phyloP scores from a whole-genome alignment of 345 rosid species.

The Gossypium turneri region DNA sequence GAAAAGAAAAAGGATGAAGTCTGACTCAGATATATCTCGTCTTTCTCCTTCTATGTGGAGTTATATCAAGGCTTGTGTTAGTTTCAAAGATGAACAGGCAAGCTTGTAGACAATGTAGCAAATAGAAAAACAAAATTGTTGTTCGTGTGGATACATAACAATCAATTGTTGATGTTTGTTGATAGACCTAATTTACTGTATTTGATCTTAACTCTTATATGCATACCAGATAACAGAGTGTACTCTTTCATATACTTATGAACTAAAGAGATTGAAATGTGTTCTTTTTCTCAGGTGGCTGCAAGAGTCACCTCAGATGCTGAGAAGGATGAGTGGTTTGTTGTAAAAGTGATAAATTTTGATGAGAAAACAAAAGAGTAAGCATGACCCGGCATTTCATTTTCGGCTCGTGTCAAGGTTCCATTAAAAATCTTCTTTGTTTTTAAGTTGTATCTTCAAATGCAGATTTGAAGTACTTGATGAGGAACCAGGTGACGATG shows the following conservation, averaged over 20 bases:
- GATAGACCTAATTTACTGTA: neutral
- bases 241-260: conserved; percentile 6
- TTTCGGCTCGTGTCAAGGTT: neutral
- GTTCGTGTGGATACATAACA: neutral
- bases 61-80: conserved; percentile 68
- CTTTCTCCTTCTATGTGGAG: conserved; percentile 59
- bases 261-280: conserved; percentile 14
- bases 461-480: conserved; percentile 88
- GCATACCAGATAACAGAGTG: neutral
- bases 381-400: conserved; percentile 24
- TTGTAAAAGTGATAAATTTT: conserved; percentile 86
- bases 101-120: conserved; percentile 14
- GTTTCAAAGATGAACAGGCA: conserved; percentile 92
- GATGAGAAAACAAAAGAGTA: conserved; percentile 92
- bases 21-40: conserved; percentile 64
- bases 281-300: conserved; percentile 59
- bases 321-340: conserved; percentile 90
- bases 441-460: conserved; percentile 5
- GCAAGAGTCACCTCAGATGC: conserved; percentile 81
- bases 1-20: conserved; percentile 70
- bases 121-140: neutral
- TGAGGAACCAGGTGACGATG: conserved; percentile 98
- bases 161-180: neutral
- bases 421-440: conserved; percentile 1
- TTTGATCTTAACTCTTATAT: neutral